A percentile compares a stretch with the other conserved stretches of the same genome.
These are phyloP conservation scores for Cystobasidium ongulense DNA, from an alignment of 768 basidiomycete genomes.

Conservation along the genomic window DNA sequence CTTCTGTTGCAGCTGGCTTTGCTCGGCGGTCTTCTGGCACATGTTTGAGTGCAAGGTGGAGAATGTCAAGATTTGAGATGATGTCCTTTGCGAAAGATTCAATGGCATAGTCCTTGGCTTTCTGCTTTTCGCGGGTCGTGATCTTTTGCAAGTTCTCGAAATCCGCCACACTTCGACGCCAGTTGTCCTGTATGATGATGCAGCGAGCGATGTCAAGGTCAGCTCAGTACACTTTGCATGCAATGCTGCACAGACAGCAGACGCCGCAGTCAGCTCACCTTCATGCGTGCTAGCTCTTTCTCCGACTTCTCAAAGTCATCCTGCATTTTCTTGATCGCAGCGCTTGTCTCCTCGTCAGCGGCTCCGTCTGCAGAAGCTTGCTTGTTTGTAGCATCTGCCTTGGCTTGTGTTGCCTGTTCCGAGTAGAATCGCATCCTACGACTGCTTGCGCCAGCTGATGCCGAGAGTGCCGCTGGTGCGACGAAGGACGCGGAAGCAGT, in stretches of 20 bases:
- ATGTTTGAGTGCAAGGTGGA: constrained; percentile 63
- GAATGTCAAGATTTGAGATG: constrained; percentile 61
- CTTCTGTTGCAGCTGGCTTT: constrained; percentile 44
- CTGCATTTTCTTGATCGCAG: constrained; percentile 4
- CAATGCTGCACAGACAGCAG: neutral
- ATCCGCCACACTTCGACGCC: constrained; percentile 89
- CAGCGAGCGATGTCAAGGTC: neutral
- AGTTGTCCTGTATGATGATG: constrained; percentile 58
- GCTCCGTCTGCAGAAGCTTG: neutral
- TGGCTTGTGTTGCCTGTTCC: neutral
- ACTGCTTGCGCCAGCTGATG: constrained; percentile 3
- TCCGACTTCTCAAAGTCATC: constrained; percentile 70
- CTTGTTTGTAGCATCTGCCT: neutral
- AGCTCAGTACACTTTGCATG: neutral
- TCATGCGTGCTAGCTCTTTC: constrained; percentile 71
- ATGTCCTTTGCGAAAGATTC: constrained; percentile 64
- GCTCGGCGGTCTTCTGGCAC: constrained; percentile 50
- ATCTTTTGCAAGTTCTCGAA: constrained; percentile 91
- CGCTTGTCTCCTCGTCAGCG: constrained; percentile 7
- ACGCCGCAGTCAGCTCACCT: constrained; percentile 58
- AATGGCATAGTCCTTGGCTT: constrained; percentile 88
- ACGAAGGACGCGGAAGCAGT: neutral
- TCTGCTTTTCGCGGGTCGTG: constrained; percentile 79
- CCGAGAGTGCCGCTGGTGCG: neutral
- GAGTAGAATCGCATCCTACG: neutral